Evolutionary conservation across 2,329 filamentous ascomycete genomes (phyloP).

Genomic region (Polychaeton citri): DNA sequence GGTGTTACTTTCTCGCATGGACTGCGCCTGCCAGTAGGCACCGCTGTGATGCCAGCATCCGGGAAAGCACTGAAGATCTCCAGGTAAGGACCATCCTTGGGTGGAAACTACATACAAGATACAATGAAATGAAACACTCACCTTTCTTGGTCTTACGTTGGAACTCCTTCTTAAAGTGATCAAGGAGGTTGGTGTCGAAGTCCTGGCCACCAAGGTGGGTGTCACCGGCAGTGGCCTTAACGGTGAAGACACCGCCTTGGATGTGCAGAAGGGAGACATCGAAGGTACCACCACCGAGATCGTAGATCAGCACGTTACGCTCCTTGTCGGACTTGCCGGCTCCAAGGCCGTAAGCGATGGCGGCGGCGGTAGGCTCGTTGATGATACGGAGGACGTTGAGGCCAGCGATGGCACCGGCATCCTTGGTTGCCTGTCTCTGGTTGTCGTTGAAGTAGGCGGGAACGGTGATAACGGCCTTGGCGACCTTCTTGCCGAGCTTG

Average conservation of each 20-base stretch:
- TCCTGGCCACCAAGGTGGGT: conserved; percentile 93
- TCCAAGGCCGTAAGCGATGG: conserved; percentile 87
- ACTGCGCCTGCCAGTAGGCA: no score
- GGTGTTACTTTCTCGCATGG: no score
- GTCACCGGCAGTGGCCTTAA: conserved; percentile 95
- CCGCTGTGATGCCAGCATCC: no score
- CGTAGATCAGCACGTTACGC: conserved; percentile 98
- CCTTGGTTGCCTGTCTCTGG: conserved; percentile 98
- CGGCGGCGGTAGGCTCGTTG: conserved; percentile 97
- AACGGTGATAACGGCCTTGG: conserved; percentile 98
- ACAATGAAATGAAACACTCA: neutral
- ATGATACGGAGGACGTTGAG: conserved; percentile 99
- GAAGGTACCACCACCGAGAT: conserved; percentile 99
- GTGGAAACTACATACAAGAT: no score
- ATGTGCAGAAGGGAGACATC: conserved; percentile 99
- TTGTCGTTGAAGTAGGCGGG: conserved; percentile 99
- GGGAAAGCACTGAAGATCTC: no score
- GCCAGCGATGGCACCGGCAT: conserved; percentile 92
- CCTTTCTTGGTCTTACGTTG: conserved; percentile 60
- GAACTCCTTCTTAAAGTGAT: conserved; percentile 97
- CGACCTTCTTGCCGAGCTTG: conserved; percentile 97
- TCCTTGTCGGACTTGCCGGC: conserved; percentile 63
- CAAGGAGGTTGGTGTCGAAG: conserved; percentile 90
- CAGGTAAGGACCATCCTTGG: no score
- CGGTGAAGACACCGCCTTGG: conserved; percentile 97